These are phyloP conservation scores for Thalassiosira mediterranea DNA, from an alignment of 352 stramenopile species.

Conservation along the genomic window DNA sequence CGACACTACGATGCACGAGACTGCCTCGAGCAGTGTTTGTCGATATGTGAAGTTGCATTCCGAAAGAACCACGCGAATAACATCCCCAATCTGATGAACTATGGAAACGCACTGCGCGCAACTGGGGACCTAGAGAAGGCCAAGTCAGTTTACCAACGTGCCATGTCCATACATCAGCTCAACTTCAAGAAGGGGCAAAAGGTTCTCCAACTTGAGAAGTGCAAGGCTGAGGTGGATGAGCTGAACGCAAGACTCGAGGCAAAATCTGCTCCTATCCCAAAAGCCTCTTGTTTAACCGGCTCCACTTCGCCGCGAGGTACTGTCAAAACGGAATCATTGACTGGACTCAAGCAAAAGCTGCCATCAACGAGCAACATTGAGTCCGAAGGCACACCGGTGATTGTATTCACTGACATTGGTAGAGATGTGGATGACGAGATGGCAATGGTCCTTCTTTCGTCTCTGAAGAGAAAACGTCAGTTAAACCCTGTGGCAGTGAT, in stretches of 20 bases:
- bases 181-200: slow-evolving; percentile 27
- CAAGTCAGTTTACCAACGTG: slow-evolving; percentile 47
- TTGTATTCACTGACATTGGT: no score
- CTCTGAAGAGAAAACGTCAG: slow-evolving; percentile 7
- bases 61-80: slow-evolving; percentile 65
- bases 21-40: slow-evolving; percentile 56
- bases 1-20: slow-evolving; percentile 53
- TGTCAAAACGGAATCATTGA: no score
- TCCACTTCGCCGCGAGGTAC: no score
- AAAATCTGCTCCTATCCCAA: no score
- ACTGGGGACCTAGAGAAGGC: slow-evolving; percentile 50
- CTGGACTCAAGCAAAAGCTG: no score
- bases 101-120: slow-evolving; percentile 53
- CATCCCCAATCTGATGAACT: slow-evolving; percentile 70
- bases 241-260: no score
- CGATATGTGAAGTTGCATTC: slow-evolving; percentile 64
- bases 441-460: slow-evolving; percentile 14
- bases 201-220: slow-evolving; percentile 30
- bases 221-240: slow-evolving; percentile 29
- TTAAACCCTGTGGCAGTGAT: slow-evolving; percentile 15
- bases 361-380: no score
- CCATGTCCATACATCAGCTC: slow-evolving; percentile 46
- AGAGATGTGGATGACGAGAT: slow-evolving; percentile 35
- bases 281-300: no score
- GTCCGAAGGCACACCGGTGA: no score